Evolutionary conservation across 371 early-diverging fungal species (phyloP), one percentile per base, ranked within the genome.

Genomic region (Hamiltosporidium tvaerminnensis): DNA sequence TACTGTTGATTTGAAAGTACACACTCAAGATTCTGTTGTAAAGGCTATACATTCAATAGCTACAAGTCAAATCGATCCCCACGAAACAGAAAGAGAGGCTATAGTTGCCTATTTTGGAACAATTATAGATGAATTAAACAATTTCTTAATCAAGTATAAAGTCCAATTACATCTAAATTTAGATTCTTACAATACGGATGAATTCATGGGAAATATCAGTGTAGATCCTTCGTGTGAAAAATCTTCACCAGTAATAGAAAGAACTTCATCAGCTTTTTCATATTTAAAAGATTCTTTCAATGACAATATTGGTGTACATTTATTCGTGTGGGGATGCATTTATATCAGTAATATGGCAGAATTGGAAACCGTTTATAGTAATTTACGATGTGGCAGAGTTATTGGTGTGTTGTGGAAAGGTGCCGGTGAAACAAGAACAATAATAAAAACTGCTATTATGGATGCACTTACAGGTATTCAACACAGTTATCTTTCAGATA

Each of bases 201-300:
- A 63, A 53, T 53, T 68, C 36, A 36, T 61, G 12, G 49, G n/a
- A 0, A 53, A 5, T 23, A 57, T 57, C 7, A 34, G 12, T 23
- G 47, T 57, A 39, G 71, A 70, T 59, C 47, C 65, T 23, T 74
- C 70, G 1, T 74, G 74, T 50, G 74, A 74, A 60, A 38, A 59
- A n/a, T 34, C 32, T 32, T 54, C 57, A 32, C 64, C 74, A 32
- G 49, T 71, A 2, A 37, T n/a, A 12, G 31, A 61, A 36, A 61
- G 65, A 39, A 67, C 64, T 34, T n/a, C n/a, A 2, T 31, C 9
- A 23, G 65, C 62, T 7, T 57, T 57, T 61, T n/a, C 52, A 2
- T 37, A 35, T 9, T 49, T 74, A 10, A 62, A 53, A 35, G 49
- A 52, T 37, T 5, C 34, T 33, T 59, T 33, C 44, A 32, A 37